phyloP scores from a whole-genome alignment of 2,329 filamentous ascomycete species.

The Lasiodiplodia citricola region DNA sequence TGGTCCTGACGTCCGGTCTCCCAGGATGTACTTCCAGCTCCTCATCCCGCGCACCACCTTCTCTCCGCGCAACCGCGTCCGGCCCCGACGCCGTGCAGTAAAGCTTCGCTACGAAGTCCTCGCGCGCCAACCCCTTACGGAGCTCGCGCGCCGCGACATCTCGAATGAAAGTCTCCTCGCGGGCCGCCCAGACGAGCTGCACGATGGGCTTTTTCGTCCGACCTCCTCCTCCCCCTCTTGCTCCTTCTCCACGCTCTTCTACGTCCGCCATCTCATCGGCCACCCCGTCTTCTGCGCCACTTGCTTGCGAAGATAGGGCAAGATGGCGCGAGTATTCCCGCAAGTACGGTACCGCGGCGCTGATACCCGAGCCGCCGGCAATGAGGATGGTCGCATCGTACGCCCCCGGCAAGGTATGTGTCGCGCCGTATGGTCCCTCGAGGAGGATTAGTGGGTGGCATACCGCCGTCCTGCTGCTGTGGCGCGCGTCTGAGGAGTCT shows the following conservation, averaged over 20 bases:
- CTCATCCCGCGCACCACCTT: constrained; percentile 4
- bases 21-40: constrained; percentile 29
- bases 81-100: constrained; percentile 19
- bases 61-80: not conserved
- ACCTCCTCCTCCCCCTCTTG: not conserved
- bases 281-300: not conserved
- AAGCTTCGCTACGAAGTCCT: constrained; percentile 33
- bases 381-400: constrained; percentile 48
- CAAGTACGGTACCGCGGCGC: constrained; percentile 41
- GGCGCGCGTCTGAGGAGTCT: not conserved
- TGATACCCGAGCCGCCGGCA: constrained; percentile 44
- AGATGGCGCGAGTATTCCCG: constrained; percentile 10
- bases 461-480: not conserved
- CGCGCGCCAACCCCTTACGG: constrained; percentile 32
- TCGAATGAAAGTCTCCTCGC: constrained; percentile 38
- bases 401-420: constrained; percentile 44
- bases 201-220: constrained; percentile 21
- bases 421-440: constrained; percentile 58
- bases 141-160: constrained; percentile 36
- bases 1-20: constrained; percentile 47
- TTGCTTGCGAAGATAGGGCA: not conserved
- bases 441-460: constrained; percentile 47
- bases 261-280: not conserved
- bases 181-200: constrained; percentile 44
- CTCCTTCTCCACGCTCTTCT: not conserved